Evolutionary conservation across 2,329 filamentous ascomycete genomes (phyloP), one percentile per base, ranked within the genome.

Genomic region (Cyclaneusma minus): DNA sequence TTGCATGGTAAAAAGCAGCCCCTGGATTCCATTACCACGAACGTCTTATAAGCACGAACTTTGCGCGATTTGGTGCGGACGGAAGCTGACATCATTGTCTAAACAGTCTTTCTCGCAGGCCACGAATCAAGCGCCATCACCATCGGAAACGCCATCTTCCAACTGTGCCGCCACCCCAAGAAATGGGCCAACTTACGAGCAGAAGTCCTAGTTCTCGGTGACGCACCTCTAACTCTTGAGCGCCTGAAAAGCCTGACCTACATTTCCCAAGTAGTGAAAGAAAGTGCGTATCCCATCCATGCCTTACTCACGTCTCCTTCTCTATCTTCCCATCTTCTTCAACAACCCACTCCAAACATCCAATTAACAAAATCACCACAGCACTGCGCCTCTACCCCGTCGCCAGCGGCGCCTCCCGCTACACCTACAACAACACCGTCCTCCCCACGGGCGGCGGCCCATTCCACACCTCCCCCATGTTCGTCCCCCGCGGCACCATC

Each of bases 331-430:
- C 13, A 9, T 16, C 13, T 26, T 7, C 11, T 10, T 7, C 15
- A 19, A 13, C 8, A 10, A 18, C 8, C 7, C 13, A 21, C 10
- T 21, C 27, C 9, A 7, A 7, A 7, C 8, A 20, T 20, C n/a
- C n/a, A n/a, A n/a, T 20, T 11, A 12, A n/a, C n/a, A n/a, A n/a
- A n/a, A n/a, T n/a, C n/a, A n/a, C n/a, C n/a, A n/a, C 18, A 39
- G 36, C 29, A 7, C 29, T 42, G 5, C 35, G 43, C 9, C 29
- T 44, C 4, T 35, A 34, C 17, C 60, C 62, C 5, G 49, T 58
- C 8, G 29, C 40, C 6, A 38, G 38, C 7, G 11, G 32, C 1
- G 43, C 41, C 29, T 28, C 24, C 13, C 36, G 40, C 10, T 13
- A 8, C 4, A 34, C 35, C 6, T 22, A 23, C n/a, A 25, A 24